These are phyloP conservation scores for Persicaria maculosa DNA, from an alignment of 148 eudicot genomes.

Conservation along the genomic window DNA sequence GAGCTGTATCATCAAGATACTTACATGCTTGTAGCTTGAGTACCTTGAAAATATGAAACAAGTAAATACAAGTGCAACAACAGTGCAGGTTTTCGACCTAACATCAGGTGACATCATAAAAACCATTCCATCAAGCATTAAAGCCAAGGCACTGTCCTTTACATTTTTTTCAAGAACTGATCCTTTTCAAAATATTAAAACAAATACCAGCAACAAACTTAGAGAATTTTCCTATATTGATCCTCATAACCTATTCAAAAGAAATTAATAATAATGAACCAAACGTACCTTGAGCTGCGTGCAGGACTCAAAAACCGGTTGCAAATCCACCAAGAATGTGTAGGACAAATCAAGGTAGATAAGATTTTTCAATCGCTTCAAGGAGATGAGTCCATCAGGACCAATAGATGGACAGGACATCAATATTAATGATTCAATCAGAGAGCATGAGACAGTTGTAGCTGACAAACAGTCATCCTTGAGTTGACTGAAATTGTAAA, in stretches of 20 bases:
- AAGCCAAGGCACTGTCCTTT: not conserved
- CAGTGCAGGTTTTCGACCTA: not conserved
- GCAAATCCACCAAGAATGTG: constrained; percentile 75
- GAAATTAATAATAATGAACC: not conserved
- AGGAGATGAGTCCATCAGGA: constrained; percentile 66
- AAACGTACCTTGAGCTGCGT: constrained; percentile 56
- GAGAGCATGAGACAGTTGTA: constrained; percentile 70
- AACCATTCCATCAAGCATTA: not conserved
- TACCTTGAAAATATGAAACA: constrained; percentile 36
- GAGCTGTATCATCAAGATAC: constrained; percentile 66
- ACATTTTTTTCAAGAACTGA: not conserved
- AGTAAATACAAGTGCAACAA: constrained; percentile 2
- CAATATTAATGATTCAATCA: constrained; percentile 71
- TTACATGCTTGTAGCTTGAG: constrained; percentile 95
- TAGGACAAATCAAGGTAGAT: constrained; percentile 89
- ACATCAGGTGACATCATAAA: not conserved
- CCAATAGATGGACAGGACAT: constrained; percentile 97
- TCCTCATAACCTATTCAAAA: not conserved
- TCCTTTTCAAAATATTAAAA: not conserved
- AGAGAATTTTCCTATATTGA: not conserved
- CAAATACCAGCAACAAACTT: not conserved
- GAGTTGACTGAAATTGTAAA: constrained; percentile 60
- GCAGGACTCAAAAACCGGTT: constrained; percentile 77
- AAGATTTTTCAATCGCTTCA: constrained; percentile 54
- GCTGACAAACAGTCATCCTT: constrained; percentile 84